phyloP scores from a whole-genome alignment of 768 basidiomycete species.

The Leccinum broughii region DNA sequence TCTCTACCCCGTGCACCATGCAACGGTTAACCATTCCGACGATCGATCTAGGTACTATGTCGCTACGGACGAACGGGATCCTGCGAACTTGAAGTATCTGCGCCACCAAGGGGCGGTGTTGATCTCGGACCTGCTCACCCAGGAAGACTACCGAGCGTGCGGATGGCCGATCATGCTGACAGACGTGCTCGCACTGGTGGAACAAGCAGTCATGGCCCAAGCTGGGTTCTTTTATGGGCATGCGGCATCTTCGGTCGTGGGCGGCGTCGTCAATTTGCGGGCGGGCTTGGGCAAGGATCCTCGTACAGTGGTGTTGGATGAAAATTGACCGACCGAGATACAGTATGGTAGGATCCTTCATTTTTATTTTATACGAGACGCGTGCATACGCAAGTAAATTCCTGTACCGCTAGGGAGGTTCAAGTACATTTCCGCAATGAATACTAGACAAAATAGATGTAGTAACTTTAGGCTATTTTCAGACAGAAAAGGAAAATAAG shows the following conservation, averaged over 20 bases:
- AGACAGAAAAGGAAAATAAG: too few relatives aligned
- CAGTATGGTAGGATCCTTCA: neutral
- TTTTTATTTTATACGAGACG: neutral
- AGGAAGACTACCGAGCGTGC: conserved; percentile 39
- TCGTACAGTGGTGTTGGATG: conserved; percentile 35
- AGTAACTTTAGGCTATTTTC: too few relatives aligned
- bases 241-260: conserved; percentile 37
- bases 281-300: conserved; percentile 41
- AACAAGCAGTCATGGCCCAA: conserved; percentile 39
- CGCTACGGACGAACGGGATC: too few relatives aligned
- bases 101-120: too few relatives aligned
- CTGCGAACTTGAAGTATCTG: too few relatives aligned
- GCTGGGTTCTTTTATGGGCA: conserved; percentile 45
- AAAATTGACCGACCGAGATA: neutral
- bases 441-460: too few relatives aligned
- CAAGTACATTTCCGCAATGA: too few relatives aligned
- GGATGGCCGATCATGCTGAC: conserved; percentile 47
- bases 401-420: too few relatives aligned
- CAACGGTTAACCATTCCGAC: too few relatives aligned
- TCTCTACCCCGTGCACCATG: too few relatives aligned
- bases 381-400: neutral
- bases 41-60: too few relatives aligned
- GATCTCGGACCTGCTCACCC: conserved; percentile 38
- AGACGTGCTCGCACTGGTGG: conserved; percentile 43
- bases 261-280: conserved; percentile 43